Evolutionary conservation across 2,329 filamentous ascomycete species (phyloP).

Genomic region (Aureobasidium melanogenum): DNA sequence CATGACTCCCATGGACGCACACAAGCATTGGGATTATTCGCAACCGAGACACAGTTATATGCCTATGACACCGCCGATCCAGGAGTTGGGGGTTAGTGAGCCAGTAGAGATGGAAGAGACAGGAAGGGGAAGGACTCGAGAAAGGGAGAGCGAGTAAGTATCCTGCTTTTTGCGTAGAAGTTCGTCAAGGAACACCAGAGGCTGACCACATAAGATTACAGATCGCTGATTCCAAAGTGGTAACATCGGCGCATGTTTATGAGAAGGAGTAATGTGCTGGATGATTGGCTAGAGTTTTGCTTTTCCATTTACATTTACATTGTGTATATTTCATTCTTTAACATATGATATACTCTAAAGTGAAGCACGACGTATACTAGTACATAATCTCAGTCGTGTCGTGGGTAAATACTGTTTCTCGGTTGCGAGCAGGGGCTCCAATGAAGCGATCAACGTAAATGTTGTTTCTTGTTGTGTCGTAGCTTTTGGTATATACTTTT

Average conservation of each 20-base stretch:
- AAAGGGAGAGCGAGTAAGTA: not conserved
- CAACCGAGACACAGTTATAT: not conserved
- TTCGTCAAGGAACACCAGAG: not conserved
- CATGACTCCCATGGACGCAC: not conserved
- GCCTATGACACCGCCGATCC: not conserved
- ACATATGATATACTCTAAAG: not conserved
- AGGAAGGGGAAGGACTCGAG: not conserved
- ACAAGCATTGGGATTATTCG: not conserved
- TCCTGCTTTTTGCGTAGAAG: not conserved
- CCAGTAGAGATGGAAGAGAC: conserved; percentile 4
- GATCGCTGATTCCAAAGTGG: conserved; percentile 1
- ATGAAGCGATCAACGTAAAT: too few species aligned
- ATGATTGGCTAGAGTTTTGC: not conserved
- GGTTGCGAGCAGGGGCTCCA: too few species aligned
- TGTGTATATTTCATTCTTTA: not conserved
- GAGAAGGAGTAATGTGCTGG: conserved; percentile 3
- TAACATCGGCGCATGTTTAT: not conserved
- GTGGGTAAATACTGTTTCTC: too few species aligned
- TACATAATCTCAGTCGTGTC: too few species aligned
- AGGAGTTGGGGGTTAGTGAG: not conserved
- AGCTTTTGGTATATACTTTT: too few species aligned
- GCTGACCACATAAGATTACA: conserved; percentile 1
- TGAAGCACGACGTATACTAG: too few species aligned
- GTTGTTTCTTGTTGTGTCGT: too few species aligned
- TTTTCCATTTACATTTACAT: not conserved